Percentiles rank a stretch among this genome's conserved stretches.
Evolutionary conservation across 2,329 filamentous ascomycete genomes (phyloP).

Genomic region (Aspergillus felis): DNA sequence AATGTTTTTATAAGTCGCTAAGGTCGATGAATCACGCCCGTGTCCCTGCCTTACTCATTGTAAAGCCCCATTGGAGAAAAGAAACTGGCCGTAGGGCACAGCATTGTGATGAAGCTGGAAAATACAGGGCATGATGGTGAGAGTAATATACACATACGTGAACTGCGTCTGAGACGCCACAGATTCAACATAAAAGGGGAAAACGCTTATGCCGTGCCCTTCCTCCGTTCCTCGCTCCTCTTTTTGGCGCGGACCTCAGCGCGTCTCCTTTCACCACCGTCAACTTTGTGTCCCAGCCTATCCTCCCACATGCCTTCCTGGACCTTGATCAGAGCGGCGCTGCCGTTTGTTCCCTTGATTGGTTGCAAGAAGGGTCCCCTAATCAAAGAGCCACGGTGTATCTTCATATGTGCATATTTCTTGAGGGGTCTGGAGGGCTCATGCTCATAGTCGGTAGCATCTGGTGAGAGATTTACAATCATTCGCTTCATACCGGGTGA

Average conservation of each 20-base stretch:
- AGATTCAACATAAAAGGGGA: not conserved
- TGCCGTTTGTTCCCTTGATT: conserved; percentile 57
- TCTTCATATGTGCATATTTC: conserved; percentile 61
- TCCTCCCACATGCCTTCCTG: conserved; percentile 93
- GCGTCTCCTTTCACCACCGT: conserved; percentile 88
- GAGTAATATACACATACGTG: conserved; percentile 11
- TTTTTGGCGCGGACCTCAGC: conserved; percentile 85
- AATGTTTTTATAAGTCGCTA: conserved; percentile 1
- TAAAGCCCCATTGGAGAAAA: not conserved
- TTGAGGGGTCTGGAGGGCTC: conserved; percentile 42
- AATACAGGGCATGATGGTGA: not conserved
- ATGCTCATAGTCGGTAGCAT: conserved; percentile 54
- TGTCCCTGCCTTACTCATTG: not conserved
- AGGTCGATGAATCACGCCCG: not conserved
- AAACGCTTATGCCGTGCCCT: conserved; percentile 35
- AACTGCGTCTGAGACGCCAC: conserved; percentile 8
- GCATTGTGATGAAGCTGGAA: conserved; percentile 11
- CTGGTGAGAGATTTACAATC: conserved; percentile 57
- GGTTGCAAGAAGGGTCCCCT: conserved; percentile 70
- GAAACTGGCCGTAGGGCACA: not conserved
- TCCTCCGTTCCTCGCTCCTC: conserved; percentile 72
- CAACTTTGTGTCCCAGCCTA: conserved; percentile 81
- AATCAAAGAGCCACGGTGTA: conserved; percentile 66
- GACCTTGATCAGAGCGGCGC: conserved; percentile 63
- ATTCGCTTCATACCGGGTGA: conserved; percentile 54